phyloP scores from a whole-genome alignment of 345 rosid species.

The Eucalyptus pauciflora region DNA sequence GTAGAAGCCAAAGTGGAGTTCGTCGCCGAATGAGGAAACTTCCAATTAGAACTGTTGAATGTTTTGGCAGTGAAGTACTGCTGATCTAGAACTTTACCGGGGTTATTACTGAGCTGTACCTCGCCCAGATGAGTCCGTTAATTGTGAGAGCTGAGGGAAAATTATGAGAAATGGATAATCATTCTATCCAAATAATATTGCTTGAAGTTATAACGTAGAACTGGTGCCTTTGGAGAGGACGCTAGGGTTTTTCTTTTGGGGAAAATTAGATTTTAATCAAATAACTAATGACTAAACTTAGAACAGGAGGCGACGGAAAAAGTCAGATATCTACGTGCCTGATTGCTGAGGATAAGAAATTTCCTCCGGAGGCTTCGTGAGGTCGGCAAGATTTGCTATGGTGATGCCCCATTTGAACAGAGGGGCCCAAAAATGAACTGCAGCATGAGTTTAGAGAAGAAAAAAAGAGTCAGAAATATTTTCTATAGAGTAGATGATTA shows the following conservation, averaged over 20 bases:
- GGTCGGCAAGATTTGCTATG: conserved; percentile 1
- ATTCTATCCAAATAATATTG: not conserved
- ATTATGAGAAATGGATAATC: not conserved
- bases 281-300: not conserved
- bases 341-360: conserved; percentile 5
- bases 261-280: not conserved
- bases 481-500: not conserved
- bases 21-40: not conserved
- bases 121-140: not conserved
- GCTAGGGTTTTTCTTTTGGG: not conserved
- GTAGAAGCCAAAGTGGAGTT: not conserved
- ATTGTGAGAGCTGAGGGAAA: not conserved
- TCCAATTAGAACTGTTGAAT: not conserved
- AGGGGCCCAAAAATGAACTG: conserved; percentile 11
- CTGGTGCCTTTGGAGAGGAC: not conserved
- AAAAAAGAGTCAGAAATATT: not conserved
- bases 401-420: conserved; percentile 5
- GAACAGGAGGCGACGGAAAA: not conserved
- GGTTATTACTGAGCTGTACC: not conserved
- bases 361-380: not conserved
- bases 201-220: not conserved
- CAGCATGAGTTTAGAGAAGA: not conserved
- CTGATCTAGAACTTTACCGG: not conserved
- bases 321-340: not conserved
- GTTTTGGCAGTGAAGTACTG: not conserved